Conservation (phyloP, 1,284 basidiomycete species). For the Marasmius oreades region DNA sequence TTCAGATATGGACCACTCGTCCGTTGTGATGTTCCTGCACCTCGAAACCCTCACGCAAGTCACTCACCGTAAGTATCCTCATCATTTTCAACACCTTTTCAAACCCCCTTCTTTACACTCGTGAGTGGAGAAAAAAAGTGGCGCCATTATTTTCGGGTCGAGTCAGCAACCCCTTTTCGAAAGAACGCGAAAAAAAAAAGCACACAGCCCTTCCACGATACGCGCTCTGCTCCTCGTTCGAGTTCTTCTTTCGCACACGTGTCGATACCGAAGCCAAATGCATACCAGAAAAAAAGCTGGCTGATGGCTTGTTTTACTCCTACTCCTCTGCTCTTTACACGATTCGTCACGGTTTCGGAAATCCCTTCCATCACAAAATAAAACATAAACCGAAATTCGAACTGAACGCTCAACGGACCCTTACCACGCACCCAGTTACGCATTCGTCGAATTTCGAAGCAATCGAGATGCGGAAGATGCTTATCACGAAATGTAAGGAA, state of each 20-base stretch:
- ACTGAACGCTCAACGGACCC: constrained; percentile 39
- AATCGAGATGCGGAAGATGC: constrained; percentile 85
- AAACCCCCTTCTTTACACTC: constrained; percentile 24
- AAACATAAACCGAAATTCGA: constrained; percentile 8
- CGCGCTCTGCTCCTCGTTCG: not conserved
- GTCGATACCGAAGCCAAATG: not conserved
- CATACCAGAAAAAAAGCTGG: not conserved
- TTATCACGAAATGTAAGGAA: constrained; percentile 85
- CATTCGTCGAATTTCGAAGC: constrained; percentile 87
- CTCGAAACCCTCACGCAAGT: constrained; percentile 66
- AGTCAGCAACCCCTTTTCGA: constrained; percentile 11
- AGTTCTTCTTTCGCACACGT: not conserved
- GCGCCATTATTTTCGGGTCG: constrained; percentile 15
- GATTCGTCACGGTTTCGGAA: constrained; percentile 27
- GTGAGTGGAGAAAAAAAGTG: not conserved
- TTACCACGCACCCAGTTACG: constrained; percentile 73
- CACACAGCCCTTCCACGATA: constrained; percentile 13
- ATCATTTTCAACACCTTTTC: constrained; percentile 13
- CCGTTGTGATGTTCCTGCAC: constrained; percentile 87
- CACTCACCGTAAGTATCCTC: constrained; percentile 71
- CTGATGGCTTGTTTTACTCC: constrained; percentile 17
- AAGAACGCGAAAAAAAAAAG: constrained; percentile 24
- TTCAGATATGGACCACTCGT: constrained; percentile 70
- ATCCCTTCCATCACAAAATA: constrained; percentile 25
- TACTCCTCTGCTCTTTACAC: constrained; percentile 11